These are phyloP conservation scores for Boletus patriciae DNA, from an alignment of 768 basidiomycete species.

Conservation along the genomic window DNA sequence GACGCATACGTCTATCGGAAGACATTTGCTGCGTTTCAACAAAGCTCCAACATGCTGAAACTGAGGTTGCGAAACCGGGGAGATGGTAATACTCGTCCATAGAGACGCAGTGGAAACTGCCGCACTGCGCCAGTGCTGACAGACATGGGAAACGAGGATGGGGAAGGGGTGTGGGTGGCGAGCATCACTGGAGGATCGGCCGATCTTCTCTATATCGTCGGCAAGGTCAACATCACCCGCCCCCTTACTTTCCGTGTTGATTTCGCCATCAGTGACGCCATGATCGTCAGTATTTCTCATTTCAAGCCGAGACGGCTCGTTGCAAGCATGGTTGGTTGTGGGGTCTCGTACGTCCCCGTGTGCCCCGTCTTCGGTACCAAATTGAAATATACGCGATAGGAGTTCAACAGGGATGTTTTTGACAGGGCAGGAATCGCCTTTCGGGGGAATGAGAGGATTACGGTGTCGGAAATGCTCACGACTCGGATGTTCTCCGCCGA, in stretches of 20 bases:
- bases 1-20: conserved; percentile 52
- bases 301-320: neutral
- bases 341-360: conserved; percentile 38
- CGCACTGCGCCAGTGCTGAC: conserved; percentile 52
- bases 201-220: too few species aligned
- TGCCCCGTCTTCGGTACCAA: conserved; percentile 41
- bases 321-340: neutral
- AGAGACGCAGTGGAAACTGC: conserved; percentile 50
- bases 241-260: too few species aligned
- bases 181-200: conserved; percentile 8
- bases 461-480: neutral
- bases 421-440: conserved; percentile 40
- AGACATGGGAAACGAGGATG: conserved; percentile 59
- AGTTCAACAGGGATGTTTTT: conserved; percentile 54
- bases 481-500: neutral
- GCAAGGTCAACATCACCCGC: too few species aligned
- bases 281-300: conserved; percentile 22
- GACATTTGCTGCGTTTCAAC: conserved; percentile 51
- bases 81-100: conserved; percentile 45
- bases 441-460: neutral
- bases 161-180: conserved; percentile 38
- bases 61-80: conserved; percentile 32
- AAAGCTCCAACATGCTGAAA: conserved; percentile 46
- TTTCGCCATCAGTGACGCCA: too few species aligned
- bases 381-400: conserved; percentile 49